phyloP scores from a whole-genome alignment of 805 yeast species.

The Yamadazyma endophytica region DNA sequence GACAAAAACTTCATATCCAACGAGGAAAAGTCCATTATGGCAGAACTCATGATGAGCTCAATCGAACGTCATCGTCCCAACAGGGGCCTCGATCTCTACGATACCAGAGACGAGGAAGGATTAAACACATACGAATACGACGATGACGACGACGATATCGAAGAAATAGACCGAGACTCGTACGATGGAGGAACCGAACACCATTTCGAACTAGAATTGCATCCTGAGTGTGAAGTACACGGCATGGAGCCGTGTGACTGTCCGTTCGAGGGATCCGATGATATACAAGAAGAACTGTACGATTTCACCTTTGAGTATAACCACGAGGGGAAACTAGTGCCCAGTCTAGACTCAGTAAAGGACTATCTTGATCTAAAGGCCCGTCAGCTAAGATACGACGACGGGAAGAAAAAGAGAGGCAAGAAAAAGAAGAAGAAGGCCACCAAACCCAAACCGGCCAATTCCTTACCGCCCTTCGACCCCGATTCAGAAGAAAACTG shows the following conservation, averaged over 20 bases:
- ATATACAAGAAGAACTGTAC: conserved; percentile 18
- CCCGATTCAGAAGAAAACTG: conserved; percentile 21
- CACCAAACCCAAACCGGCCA: conserved; percentile 5
- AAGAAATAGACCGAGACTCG: conserved; percentile 25
- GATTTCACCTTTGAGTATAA: conserved; percentile 45
- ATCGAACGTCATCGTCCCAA: too few relatives aligned
- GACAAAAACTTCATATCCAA: too few relatives aligned
- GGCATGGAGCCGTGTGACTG: conserved; percentile 24
- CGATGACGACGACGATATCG: conserved; percentile 36
- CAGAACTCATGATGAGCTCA: too few relatives aligned
- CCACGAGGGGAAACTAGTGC: conserved; percentile 35
- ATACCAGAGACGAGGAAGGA: conserved; percentile 37
- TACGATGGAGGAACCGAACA: conserved; percentile 30
- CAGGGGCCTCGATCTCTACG: conserved; percentile 30
- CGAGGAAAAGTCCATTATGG: too few relatives aligned
- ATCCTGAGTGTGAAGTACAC: conserved; percentile 28
- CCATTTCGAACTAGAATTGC: conserved; percentile 40
- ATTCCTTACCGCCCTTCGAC: conserved; percentile 3
- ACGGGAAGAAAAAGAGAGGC: conserved; percentile 12
- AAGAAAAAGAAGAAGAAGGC: conserved; percentile 19
- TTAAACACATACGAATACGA: conserved; percentile 20
- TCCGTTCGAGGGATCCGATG: conserved; percentile 15
- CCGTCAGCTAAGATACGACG: conserved; percentile 14
- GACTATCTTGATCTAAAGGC: conserved; percentile 10
- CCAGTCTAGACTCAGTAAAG: conserved; percentile 25